Evolutionary conservation across 2,329 filamentous ascomycete genomes (phyloP), one percentile per base, ranked within the genome.

Genomic region (Colletotrichum sublineola): DNA sequence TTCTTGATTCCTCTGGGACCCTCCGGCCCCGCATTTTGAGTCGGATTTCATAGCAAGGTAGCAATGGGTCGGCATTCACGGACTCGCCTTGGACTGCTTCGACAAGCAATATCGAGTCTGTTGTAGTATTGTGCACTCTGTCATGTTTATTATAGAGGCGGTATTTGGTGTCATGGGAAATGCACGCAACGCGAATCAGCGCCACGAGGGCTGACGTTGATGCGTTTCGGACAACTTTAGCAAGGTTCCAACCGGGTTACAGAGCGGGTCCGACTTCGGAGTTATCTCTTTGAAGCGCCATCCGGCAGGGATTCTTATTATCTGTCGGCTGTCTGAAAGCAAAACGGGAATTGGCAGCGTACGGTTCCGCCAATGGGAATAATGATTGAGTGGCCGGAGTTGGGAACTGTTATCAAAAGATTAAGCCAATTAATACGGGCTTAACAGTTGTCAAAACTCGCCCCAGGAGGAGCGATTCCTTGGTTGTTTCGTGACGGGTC

Each of bases 1-100:
- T 46, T 58, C 36, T 48, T 24, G 55, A 29, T 31, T 46, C 20
- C 38, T 15, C 20, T 66, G 29, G 46, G 40, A 48, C n/a, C 24
- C 63, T 61, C 68, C 68, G 63, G 56, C 56, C 40, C 63, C 63
- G 68, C 68, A 36, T 29, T 31, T 48, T 31, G 63, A 71, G 63
- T 56, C 48, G 44, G 48, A 36, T 61, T 12, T 15, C 18, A 36
- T 48, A 40, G 63, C 56, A 38, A 67, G 63, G 62, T 24, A 29
- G 57, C 36, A 56, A 46, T 18, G 57, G 42, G 44, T 64, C 64
- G 68, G 58, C 12, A 40, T 52, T 15, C 7, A 33, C 4, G 20
- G 1, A 42, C 2, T 42, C 11, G 11, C 42, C 15, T 12, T 18
- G 12, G 15, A 24, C n/a, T 31, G 40, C 18, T 40, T 11, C 9